Percentiles rank a stretch among this genome's conserved stretches.
Evolutionary conservation across 768 basidiomycete genomes (phyloP).

Genomic region (Steccherinum ochraceum): DNA sequence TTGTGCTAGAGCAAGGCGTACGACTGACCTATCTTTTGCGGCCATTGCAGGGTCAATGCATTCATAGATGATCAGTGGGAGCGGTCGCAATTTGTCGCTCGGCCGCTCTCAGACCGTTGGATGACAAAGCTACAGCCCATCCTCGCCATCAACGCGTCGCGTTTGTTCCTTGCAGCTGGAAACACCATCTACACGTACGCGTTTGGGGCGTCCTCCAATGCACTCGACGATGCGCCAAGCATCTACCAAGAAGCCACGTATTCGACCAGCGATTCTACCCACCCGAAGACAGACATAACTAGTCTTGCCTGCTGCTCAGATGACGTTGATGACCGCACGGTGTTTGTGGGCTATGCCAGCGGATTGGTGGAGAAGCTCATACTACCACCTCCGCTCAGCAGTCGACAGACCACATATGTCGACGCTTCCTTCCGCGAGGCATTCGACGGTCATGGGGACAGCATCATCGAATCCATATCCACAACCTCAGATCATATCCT

Average conservation of each 20-base stretch:
- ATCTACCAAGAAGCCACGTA: conserved; percentile 21
- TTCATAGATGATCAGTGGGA: conserved; percentile 51
- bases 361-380: conserved; percentile 35
- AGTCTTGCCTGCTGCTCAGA: conserved; percentile 22
- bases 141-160: conserved; percentile 46
- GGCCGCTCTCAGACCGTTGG: conserved; percentile 61
- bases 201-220: conserved; percentile 27
- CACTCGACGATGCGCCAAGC: conserved; percentile 10
- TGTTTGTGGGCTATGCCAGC: conserved; percentile 23
- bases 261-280: conserved; percentile 15
- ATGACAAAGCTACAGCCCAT: conserved; percentile 46
- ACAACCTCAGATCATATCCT: conserved; percentile 39
- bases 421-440: conserved; percentile 14
- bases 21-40: background rate
- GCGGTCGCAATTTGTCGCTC: conserved; percentile 45
- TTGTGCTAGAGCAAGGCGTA: too few relatives aligned
- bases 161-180: conserved; percentile 59
- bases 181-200: conserved; percentile 49
- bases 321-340: conserved; percentile 18
- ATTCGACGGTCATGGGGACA: conserved; percentile 30
- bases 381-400: conserved; percentile 21
- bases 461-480: conserved; percentile 52
- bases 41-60: conserved; percentile 43
- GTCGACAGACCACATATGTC: conserved; percentile 10
- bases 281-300: conserved; percentile 25